Evolutionary conservation across 768 basidiomycete species (phyloP), one percentile per base, ranked within the genome.

Genomic region (Russula abietina): DNA sequence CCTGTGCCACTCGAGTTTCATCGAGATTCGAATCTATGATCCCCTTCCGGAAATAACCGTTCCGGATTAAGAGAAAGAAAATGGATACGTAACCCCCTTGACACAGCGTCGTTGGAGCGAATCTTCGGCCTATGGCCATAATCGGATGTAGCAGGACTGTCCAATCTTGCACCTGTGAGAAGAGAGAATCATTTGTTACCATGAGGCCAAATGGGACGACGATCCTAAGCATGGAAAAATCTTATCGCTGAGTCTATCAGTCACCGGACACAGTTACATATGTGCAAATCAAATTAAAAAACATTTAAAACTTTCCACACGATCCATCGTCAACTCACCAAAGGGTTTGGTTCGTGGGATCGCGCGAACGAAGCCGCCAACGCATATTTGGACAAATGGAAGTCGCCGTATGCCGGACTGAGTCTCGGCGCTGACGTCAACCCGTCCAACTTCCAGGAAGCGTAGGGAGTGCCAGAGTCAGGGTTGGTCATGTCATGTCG

Each of bases 401-500:
- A 64, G 48, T 22, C 63, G 48, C 58, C 32, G 41, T 38, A 55
- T 38, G 54, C 59, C 59, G 58, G 46, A 3, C 57, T 53, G 58
- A 45, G 63, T 60, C 63, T 60, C 63, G 59, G 58, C 63, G 59
- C 63, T 64, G 63, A 64, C 63, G 63, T 64, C 63, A 64, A 32
- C n/a, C 14, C 53, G n/a, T 19, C 59, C 58, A 30, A 49, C 58
- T 60, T 60, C 58, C 58, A 60, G 45, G 54, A 60, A 64, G 58
- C 57, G 51, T 55, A 51, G 46, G 50, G 38, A 19, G 45, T 63
- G 28, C 36, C 51, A 58, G 46, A 36, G 56, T n/a, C 61, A 63
- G 57, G n/a, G n/a, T n/a, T n/a, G n/a, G 57, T 52, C 57, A 28
- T 48, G 62, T 51, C 57, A 36, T 54, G 57, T 28, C 62, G 55